A percentile compares a stretch with the other conserved stretches of the same genome.
These are phyloP conservation scores for Ambrosia trifida DNA, from an alignment of 129 eudicot species.

Conservation along the genomic window DNA sequence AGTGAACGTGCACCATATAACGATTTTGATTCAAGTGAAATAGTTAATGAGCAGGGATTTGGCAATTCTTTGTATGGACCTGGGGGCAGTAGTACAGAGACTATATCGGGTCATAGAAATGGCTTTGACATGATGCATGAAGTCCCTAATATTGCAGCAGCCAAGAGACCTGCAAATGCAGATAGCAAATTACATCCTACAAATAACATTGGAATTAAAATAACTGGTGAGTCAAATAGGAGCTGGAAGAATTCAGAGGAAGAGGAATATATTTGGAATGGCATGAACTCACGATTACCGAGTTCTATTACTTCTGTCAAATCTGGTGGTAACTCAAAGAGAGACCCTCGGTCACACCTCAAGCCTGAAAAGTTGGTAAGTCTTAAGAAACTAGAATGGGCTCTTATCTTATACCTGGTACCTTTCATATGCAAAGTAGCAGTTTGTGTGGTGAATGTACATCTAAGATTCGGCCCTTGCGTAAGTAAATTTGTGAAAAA, in stretches of 20 bases:
- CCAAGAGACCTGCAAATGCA: slow-evolving; percentile 30
- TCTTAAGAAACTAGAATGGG: slow-evolving; percentile 19
- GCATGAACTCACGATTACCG: slow-evolving; percentile 42
- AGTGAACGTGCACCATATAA: slow-evolving; percentile 41
- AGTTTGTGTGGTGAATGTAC: neutral
- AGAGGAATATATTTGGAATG: slow-evolving; percentile 83
- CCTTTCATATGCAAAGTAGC: neutral
- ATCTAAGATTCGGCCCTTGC: neutral
- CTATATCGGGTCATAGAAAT: slow-evolving; percentile 51
- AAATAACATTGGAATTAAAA: slow-evolving; percentile 33
- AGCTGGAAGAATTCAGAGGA: slow-evolving; percentile 84
- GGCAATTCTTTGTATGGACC: slow-evolving; percentile 54
- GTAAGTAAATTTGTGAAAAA: neutral
- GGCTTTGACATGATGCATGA: slow-evolving; percentile 45
- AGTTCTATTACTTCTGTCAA: slow-evolving; percentile 31
- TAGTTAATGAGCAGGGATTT: slow-evolving; percentile 43
- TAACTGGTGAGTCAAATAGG: slow-evolving; percentile 38
- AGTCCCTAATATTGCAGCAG: too few relatives aligned
- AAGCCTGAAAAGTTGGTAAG: slow-evolving; percentile 58
- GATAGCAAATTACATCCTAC: slow-evolving; percentile 38
- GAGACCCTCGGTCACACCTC: slow-evolving; percentile 50
- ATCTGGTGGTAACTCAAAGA: slow-evolving; percentile 37
- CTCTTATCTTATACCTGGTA: neutral
- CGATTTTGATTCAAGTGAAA: slow-evolving; percentile 49
- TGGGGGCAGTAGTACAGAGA: slow-evolving; percentile 42